Conservation (phyloP, 2,329 filamentous ascomycete species). For the Calonectria pauciramosa region DNA sequence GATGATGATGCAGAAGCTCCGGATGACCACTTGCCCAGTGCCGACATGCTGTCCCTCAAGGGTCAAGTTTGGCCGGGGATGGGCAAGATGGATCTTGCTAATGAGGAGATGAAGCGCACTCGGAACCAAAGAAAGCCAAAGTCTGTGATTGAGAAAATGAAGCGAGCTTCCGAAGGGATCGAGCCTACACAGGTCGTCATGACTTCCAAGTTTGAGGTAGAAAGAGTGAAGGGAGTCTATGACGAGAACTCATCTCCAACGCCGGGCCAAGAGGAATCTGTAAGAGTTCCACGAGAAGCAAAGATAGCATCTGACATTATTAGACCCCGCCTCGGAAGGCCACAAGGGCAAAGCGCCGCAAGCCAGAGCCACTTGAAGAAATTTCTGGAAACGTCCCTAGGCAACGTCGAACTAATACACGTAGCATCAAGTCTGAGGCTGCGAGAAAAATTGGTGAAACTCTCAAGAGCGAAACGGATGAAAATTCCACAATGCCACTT, state of each 20-base stretch:
- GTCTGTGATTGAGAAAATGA: constrained; percentile 78
- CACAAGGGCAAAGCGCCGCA: constrained; percentile 49
- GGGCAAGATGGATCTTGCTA: constrained; percentile 85
- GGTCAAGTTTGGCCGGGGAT: constrained; percentile 83
- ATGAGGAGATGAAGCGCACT: constrained; percentile 78
- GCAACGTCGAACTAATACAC: constrained; percentile 40
- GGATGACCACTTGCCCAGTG: constrained; percentile 43
- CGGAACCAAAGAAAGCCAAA: constrained; percentile 83
- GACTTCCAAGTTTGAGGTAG: constrained; percentile 63
- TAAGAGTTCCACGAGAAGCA: constrained; percentile 50
- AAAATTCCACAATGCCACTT: constrained; percentile 21
- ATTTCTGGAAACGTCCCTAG: constrained; percentile 53
- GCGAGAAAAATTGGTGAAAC: constrained; percentile 38
- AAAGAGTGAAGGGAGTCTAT: constrained; percentile 70
- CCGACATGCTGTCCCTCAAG: constrained; percentile 67
- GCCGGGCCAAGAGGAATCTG: constrained; percentile 56
- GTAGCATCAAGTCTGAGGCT: constrained; percentile 30
- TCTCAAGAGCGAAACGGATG: constrained; percentile 31
- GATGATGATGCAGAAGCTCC: constrained; percentile 46
- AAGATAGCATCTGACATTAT: constrained; percentile 6
- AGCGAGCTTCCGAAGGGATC: constrained; percentile 73
- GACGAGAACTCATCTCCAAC: constrained; percentile 68
- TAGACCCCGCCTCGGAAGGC: constrained; percentile 49
- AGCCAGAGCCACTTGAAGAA: constrained; percentile 49
- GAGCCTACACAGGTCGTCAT: constrained; percentile 76